These are phyloP conservation scores for Phoma herbarum DNA, from an alignment of 2,329 filamentous ascomycete species.

Conservation along the genomic window DNA sequence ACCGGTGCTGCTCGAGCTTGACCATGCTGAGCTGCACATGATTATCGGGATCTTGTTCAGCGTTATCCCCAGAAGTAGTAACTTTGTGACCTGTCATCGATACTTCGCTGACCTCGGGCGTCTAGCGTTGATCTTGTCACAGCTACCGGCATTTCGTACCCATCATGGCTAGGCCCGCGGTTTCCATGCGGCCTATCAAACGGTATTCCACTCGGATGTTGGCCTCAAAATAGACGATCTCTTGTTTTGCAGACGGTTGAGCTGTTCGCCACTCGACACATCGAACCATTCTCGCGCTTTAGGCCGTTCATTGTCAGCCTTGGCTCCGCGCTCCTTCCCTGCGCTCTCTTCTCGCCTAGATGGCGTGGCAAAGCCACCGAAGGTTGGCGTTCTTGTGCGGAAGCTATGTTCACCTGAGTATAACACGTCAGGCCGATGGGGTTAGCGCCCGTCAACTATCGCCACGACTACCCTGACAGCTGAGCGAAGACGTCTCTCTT, in stretches of 20 bases:
- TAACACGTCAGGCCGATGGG: conserved; percentile 3
- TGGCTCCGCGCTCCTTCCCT: not conserved
- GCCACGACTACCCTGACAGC: conserved; percentile 3
- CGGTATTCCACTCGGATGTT: not conserved
- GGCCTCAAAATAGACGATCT: conserved; percentile 6
- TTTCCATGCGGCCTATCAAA: conserved; percentile 26
- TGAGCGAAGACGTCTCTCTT: not conserved
- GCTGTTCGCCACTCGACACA: conserved; percentile 7
- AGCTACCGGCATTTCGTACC: conserved; percentile 27
- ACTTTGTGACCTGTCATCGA: conserved; percentile 12
- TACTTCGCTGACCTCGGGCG: conserved; percentile 15
- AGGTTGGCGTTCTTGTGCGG: conserved; percentile 6
- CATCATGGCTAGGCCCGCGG: conserved; percentile 8
- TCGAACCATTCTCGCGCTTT: conserved; percentile 21
- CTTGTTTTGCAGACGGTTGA: not conserved
- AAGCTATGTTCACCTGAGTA: conserved; percentile 2
- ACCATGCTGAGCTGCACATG: conserved; percentile 3
- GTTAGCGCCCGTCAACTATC: conserved; percentile 4
- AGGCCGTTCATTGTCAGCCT: conserved; percentile 17
- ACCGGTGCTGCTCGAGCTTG: conserved; percentile 9
- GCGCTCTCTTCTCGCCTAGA: not conserved
- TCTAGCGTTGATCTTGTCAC: conserved; percentile 20
- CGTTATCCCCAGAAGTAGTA: conserved; percentile 18
- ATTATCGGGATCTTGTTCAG: conserved; percentile 4
- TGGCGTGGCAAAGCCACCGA: conserved; percentile 9